Conservation (phyloP, 1,284 basidiomycete genomes). For the Moesziomyces sp. region DNA sequence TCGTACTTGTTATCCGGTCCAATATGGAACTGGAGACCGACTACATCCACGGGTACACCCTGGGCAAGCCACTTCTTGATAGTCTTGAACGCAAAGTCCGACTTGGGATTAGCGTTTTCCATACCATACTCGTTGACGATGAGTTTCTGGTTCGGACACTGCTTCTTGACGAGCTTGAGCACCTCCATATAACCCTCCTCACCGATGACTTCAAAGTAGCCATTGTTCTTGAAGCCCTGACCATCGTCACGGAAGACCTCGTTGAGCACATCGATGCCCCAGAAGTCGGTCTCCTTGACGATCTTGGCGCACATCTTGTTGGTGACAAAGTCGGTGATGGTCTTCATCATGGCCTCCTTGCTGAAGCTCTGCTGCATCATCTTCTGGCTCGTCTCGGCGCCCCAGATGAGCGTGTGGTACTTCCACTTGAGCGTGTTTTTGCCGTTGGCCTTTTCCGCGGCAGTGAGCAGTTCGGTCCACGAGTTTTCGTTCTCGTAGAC, state of each 20-base stretch:
- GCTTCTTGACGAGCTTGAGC: slow-evolving; percentile 37
- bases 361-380: slow-evolving; percentile 38
- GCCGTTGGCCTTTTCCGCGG: slow-evolving; percentile 14
- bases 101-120: slow-evolving; percentile 30
- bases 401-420: slow-evolving; percentile 46
- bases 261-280: slow-evolving; percentile 46
- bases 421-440: slow-evolving; percentile 20
- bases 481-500: slow-evolving; percentile 32
- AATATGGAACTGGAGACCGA: slow-evolving; percentile 46
- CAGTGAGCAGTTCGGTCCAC: slow-evolving; percentile 31
- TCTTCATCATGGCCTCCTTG: slow-evolving; percentile 51
- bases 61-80: slow-evolving; percentile 42
- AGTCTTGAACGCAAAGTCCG: slow-evolving; percentile 48
- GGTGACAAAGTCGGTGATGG: slow-evolving; percentile 38
- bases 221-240: slow-evolving; percentile 43
- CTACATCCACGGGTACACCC: slow-evolving; percentile 29
- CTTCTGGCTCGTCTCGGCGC: slow-evolving; percentile 21
- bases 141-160: slow-evolving; percentile 38
- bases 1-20: slow-evolving; percentile 15
- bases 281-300: slow-evolving; percentile 47
- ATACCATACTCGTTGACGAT: slow-evolving; percentile 50
- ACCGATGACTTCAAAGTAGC: slow-evolving; percentile 44
- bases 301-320: slow-evolving; percentile 46
- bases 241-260: slow-evolving; percentile 45
- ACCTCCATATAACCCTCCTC: slow-evolving; percentile 45